Conservation (phyloP, 192 early-diverging fungal species). For the Umbelopsis vinacea region DNA sequence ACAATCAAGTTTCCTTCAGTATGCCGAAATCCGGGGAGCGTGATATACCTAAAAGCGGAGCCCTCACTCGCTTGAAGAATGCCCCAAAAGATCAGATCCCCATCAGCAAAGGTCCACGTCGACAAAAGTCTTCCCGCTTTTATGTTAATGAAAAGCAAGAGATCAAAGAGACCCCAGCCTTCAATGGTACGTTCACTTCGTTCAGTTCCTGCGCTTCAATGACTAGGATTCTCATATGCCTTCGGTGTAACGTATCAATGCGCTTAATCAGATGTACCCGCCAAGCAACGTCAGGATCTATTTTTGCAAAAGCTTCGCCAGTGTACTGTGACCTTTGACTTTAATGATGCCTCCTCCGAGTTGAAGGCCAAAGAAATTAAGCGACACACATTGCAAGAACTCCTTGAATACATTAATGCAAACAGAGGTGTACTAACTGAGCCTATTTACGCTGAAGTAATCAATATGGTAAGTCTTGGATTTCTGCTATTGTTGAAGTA, state of each 20-base stretch:
- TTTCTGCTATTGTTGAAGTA: no score
- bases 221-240: background rate
- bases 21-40: slow-evolving; percentile 22
- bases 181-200: slow-evolving; percentile 65
- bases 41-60: slow-evolving; percentile 18
- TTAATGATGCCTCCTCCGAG: slow-evolving; percentile 87
- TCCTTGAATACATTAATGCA: slow-evolving; percentile 92
- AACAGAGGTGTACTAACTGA: slow-evolving; percentile 89
- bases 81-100: slow-evolving; percentile 73
- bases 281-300: slow-evolving; percentile 83
- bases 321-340: slow-evolving; percentile 94
- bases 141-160: slow-evolving; percentile 82
- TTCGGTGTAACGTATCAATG: background rate
- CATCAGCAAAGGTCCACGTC: slow-evolving; percentile 77
- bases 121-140: slow-evolving; percentile 87
- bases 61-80: slow-evolving; percentile 56
- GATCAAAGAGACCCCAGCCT: slow-evolving; percentile 71
- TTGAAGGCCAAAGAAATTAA: slow-evolving; percentile 97
- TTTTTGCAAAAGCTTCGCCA: slow-evolving; percentile 91
- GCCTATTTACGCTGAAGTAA: slow-evolving; percentile 88
- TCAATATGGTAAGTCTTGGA: slow-evolving; percentile 81
- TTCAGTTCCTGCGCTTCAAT: background rate
- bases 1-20: slow-evolving; percentile 17
- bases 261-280: slow-evolving; percentile 66
- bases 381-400: slow-evolving; percentile 85